Conservation (phyloP, 1,284 basidiomycete species). For the Golubevia pallescens region DNA sequence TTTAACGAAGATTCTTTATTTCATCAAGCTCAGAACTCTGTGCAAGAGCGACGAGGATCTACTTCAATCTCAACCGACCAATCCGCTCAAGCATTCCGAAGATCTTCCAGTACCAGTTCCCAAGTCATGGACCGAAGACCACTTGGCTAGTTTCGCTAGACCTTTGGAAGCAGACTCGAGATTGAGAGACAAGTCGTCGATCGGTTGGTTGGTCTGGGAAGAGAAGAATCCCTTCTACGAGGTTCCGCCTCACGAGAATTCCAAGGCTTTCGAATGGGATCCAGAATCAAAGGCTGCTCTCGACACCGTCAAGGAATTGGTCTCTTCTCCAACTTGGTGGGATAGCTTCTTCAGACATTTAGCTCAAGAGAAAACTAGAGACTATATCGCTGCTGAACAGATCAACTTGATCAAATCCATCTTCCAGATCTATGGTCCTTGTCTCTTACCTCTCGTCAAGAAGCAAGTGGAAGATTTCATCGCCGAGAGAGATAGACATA, state of each 20-base stretch:
- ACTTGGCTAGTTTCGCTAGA: slow-evolving; percentile 30
- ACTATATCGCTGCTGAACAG: slow-evolving; percentile 46
- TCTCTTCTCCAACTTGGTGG: slow-evolving; percentile 38
- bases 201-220: slow-evolving; percentile 57
- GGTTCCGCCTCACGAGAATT: slow-evolving; percentile 25
- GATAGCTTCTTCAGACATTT: slow-evolving; percentile 32
- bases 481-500: slow-evolving; percentile 48
- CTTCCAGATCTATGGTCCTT: slow-evolving; percentile 45
- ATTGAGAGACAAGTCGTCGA: slow-evolving; percentile 40
- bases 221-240: slow-evolving; percentile 43
- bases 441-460: slow-evolving; percentile 26
- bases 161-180: slow-evolving; percentile 22
- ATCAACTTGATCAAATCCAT: slow-evolving; percentile 46
- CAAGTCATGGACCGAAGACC: slow-evolving; percentile 25
- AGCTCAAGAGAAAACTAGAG: slow-evolving; percentile 53
- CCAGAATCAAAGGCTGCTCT: slow-evolving; percentile 28
- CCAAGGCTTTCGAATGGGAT: slow-evolving; percentile 36
- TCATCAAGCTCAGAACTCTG: slow-evolving; percentile 52
- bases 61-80: slow-evolving; percentile 29
- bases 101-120: slow-evolving; percentile 31
- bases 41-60: slow-evolving; percentile 33
- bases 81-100: slow-evolving; percentile 48
- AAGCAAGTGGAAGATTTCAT: slow-evolving; percentile 24
- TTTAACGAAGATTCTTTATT: slow-evolving; percentile 51
- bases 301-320: slow-evolving; percentile 23